Base-by-base conservation (phyloP, 257 asterid species). In the Solanum virginianum region DNA sequence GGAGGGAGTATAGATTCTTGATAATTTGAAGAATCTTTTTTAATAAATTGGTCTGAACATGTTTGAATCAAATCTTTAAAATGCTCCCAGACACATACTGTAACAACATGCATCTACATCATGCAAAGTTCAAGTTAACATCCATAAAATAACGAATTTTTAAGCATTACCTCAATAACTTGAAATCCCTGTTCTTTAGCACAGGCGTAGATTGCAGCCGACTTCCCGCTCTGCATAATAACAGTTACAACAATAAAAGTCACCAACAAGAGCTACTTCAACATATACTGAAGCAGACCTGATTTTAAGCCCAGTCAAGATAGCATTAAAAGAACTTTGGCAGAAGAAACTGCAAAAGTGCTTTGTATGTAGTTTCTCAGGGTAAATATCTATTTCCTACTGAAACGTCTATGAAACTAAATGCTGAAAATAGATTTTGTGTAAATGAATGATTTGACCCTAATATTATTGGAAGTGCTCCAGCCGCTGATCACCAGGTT, bases 131-230 rank as follows among this genome's bases (percentile, higher is more conserved):
- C 62, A 49, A 49, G 17, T 36, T 24, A 57, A 47, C 15, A 54
- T 84, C 79, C n/a, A 75, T 16, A 49, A 72, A 24, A 15, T 75
- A 75, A 47, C 16, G 0, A 56, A 55, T 62, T 22, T 29, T 83
- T 29, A 72, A 85, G 79, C 70, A 81, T 85, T 92, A 96, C 99
- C 99, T 97, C 99, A 85, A 97, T 94, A 86, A 97, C 89, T 89
- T 94, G 98, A 89, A 97, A 97, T 68, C 99, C 98, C 88, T 95
- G 94, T 90, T 97, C 99, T 89, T 91, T 90, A 57, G 99, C 98
- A 90, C 98, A 97, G 62, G 99, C 97, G 88, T 94, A 97, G 77
- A 97, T 93, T 88, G 99, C 95, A 87, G 99, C 98, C 81, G 99
- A 95, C 91, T 97, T 97, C 87, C 99, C 99, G 88, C 98, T 90